These are phyloP conservation scores for Penicillium maclennaniae DNA, from an alignment of 495 filamentous ascomycete genomes.

Conservation along the genomic window DNA sequence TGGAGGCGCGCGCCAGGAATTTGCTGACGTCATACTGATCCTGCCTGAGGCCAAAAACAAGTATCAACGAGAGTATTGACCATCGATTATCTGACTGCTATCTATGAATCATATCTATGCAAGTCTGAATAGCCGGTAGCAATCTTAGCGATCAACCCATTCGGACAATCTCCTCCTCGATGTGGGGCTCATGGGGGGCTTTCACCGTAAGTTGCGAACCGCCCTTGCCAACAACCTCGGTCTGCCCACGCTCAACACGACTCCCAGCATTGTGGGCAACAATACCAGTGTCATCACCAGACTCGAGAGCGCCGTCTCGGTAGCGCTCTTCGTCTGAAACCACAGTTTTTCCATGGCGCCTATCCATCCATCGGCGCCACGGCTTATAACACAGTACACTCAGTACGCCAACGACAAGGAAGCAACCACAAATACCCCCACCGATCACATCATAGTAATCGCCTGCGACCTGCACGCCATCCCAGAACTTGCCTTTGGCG, in stretches of 20 bases:
- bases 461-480: constrained; percentile 68
- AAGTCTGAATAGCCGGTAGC: neutral
- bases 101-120: neutral
- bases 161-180: constrained; percentile 21
- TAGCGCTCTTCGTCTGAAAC: constrained; percentile 21
- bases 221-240: constrained; percentile 15
- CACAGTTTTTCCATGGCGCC: constrained; percentile 31
- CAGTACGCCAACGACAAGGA: constrained; percentile 68
- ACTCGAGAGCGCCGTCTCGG: constrained; percentile 12
- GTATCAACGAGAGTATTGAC: neutral
- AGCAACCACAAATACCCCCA: constrained; percentile 76
- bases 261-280: constrained; percentile 1
- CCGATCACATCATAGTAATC: constrained; percentile 88
- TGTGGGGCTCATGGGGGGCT: constrained; percentile 11
- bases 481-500: constrained; percentile 78
- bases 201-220: constrained; percentile 13
- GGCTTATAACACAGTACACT: constrained; percentile 72
- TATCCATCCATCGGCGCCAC: constrained; percentile 65
- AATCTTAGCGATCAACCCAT: neutral
- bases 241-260: neutral
- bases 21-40: neutral
- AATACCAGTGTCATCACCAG: neutral
- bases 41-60: neutral
- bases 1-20: no score
- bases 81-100: neutral